These are phyloP conservation scores for Euphorbia neoarborescens DNA, from an alignment of 441 rosid species.

Conservation along the genomic window DNA sequence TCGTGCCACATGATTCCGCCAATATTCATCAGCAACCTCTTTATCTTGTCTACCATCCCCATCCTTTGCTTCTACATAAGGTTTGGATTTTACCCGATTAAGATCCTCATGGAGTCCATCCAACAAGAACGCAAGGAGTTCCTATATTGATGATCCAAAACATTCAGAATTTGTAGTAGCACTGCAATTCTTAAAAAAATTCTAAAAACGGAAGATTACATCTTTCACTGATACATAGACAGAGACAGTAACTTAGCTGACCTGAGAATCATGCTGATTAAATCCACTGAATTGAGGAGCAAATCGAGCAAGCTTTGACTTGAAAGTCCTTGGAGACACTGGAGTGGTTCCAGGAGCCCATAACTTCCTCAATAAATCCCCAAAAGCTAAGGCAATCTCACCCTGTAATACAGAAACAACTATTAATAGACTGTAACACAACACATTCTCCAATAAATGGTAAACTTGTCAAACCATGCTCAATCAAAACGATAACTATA, in stretches of 20 bases:
- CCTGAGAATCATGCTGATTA: constrained; percentile 83
- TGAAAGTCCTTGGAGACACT: constrained; percentile 57
- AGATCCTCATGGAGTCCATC: constrained; percentile 86
- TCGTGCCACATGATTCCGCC: constrained; percentile 55
- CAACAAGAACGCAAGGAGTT: constrained; percentile 61
- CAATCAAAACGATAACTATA: constrained; percentile 44
- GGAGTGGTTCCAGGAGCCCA: constrained; percentile 61
- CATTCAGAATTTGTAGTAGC: background rate
- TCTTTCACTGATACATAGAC: background rate
- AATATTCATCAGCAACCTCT: constrained; percentile 67
- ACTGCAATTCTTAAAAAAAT: background rate
- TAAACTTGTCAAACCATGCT: constrained; percentile 40
- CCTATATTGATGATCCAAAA: constrained; percentile 28
- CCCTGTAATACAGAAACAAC: constrained; percentile 36
- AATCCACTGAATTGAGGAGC: constrained; percentile 71
- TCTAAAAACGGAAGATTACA: background rate
- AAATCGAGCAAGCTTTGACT: constrained; percentile 56
- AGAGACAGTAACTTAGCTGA: constrained; percentile 24
- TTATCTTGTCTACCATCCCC: constrained; percentile 46
- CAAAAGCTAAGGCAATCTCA: constrained; percentile 64
- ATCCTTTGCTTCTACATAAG: constrained; percentile 57
- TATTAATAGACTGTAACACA: constrained; percentile 10
- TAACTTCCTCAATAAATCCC: constrained; percentile 52
- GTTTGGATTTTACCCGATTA: constrained; percentile 65
- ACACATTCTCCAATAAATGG: background rate